Evolutionary conservation across 331 rosid genomes (phyloP), one percentile per base, ranked within the genome.

Genomic region (Dryas integrifolia): DNA sequence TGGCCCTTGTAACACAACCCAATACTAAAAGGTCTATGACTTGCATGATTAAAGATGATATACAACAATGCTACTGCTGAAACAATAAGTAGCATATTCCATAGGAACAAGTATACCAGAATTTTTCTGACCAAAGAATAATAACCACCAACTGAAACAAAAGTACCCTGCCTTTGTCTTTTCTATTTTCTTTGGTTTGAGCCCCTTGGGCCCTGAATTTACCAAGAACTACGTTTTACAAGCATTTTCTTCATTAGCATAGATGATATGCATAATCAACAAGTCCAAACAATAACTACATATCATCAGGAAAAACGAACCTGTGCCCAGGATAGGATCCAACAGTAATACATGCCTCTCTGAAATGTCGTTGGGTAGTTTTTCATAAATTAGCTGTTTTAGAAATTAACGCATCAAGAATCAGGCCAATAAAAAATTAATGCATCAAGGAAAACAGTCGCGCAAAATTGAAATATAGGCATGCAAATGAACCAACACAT

Each of bases 261-360:
- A 5, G 9, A 30, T 35, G 65, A 70, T 21, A 13, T 0, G 65
- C 18, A 43, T 43, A 40, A 71, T 16, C 24, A 3, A 26, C 43
- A 58, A 69, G 66, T 57, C 57, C 40, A 71, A 21, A 44, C 5
- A 46, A 4, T 8, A 16, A 4, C 44, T 8, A 57, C 30, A 9
- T 8, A 53, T 4, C 12, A 18, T 9, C n/a, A 11, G 10, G 59
- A 77, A 72, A 80, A 58, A 76, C 87, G 18, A 73, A 93, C 98
- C 98, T 91, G 98, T 93, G 72, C 98, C 98, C 65, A 93, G 79
- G 77, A 93, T 91, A 14, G 98, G 98, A 88, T 93, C 98, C 88
- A 93, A 80, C 40, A 93, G 82, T 75, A 93, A 79, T 58, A 93
- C 97, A 74, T 93, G 97, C 83, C 98, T 89, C 72, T 93, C 89